Base-by-base conservation (phyloP, 2,329 filamentous ascomycete species). In the Hawksworthiomyces lignivorus region DNA sequence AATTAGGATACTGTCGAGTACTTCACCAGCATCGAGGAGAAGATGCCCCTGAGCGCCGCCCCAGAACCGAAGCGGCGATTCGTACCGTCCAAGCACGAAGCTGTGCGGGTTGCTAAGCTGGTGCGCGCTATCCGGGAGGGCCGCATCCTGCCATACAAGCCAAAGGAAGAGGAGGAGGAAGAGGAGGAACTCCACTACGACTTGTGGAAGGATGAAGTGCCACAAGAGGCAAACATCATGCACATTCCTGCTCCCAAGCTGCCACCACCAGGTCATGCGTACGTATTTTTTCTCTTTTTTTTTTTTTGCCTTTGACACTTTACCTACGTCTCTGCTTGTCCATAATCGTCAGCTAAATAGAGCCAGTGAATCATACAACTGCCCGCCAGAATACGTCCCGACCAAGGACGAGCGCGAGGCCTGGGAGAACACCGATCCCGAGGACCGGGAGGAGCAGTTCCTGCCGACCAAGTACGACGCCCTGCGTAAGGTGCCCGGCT, bases 11-110 rank as follows among this genome's bases (percentile, higher is more conserved):
- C 86, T 59, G 78, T 98, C 7, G 88, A 95, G 54, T 98, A 88
- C 69, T 98, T 97, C 62, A 92, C 87, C 10, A 83, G 86, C 50
- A 82, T 88, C 54, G 75, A 84, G 58, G 92, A 98, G 65, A 81
- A 84, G 49, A 97, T 98, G 89, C 92, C 92, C 12, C 63, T 98
- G 44, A 96, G 87, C 58, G 83, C 89, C 34, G 92, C 92, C 1
- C 92, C 92, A 7, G 92, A 98, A 60, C 92, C 92, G 1, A 98
- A 98, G 68, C 77, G 92, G 50, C 82, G 92, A 54, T 98, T 97
- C 61, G 69, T 98, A 9, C 92, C 94, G 7, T 97, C 90, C 35
- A 97, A 96, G 64, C 87, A 98, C 62, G 92, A 98, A 64, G 84
- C 87, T 24, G 96, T 96, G 70, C 80, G 89, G 44, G 79, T 98